Base-by-base conservation (phyloP, 208 protist genomes). In the Leishmania aethiopica region DNA sequence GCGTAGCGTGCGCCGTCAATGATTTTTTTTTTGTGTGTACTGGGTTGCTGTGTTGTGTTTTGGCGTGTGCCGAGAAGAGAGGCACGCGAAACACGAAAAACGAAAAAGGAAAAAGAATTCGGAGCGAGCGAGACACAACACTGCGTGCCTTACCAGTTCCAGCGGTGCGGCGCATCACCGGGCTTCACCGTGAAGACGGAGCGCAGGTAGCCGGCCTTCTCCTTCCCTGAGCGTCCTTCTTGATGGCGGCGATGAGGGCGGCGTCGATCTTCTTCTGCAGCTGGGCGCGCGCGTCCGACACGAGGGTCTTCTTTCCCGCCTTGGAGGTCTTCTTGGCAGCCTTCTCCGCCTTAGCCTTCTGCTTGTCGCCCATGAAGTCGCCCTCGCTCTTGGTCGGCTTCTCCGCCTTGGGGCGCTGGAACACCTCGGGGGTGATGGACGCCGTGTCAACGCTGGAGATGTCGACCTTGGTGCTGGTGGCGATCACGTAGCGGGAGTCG, bases 401-500 rank as follows among this genome's bases (percentile, higher is more conserved):
- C 83, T 89, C 89, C 42, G 85, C 78, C 91, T 94, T 95, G 64
- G 88, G 81, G 85, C 91, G 93, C 51, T 82, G 80, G 84, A 96
- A 96, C 66, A 93, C 57, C 77, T 94, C 91, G 11, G 88, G 75
- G 67, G 88, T 96, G 89, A 96, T 95, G 78, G 66, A 80, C 51
- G 74, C 86, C 57, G 96, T 89, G 82, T 99, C 92, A 47, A 99
- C 92, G 73, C 64, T 59, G 59, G 87, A 90, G 60, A 99, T 81
- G 78, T 99, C 97, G 32, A 99, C 87, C 88, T 98, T 99, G 71
- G 99, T 99, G 83, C 95, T 99, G 60, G 99, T 99, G 77, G 99
- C 99, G 79, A 99, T 99, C 83, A 99, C 93, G 90, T 99, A 99
- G 79, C 95, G 92, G 84, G 98, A 98, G 92, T 99, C 93, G 79